Evolutionary conservation across 371 early-diverging fungal genomes (phyloP).

Genomic region (Lichtheimia corymbifera): DNA sequence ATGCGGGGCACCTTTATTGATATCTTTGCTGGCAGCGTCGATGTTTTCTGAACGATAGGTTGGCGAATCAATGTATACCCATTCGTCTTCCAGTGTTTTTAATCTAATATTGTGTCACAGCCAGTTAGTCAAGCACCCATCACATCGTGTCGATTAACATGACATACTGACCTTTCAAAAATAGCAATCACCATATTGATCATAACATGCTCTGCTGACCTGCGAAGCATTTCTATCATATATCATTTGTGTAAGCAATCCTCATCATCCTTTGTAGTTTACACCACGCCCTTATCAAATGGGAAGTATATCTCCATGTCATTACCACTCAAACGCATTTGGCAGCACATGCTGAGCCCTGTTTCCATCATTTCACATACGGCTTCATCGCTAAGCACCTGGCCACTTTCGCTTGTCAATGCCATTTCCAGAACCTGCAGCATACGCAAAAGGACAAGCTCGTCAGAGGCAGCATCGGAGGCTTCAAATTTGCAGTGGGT

Average conservation of each 20-base stretch:
- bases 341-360: conserved; percentile 94
- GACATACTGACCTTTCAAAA: conserved; percentile 59
- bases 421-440: conserved; percentile 79
- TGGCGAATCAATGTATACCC: conserved; percentile 41
- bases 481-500: conserved; percentile 96
- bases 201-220: conserved; percentile 83
- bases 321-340: conserved; percentile 85
- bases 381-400: conserved; percentile 82
- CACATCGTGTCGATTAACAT: not conserved
- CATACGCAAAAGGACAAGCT: conserved; percentile 88
- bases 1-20: conserved; percentile 24
- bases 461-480: conserved; percentile 90
- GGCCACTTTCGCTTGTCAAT: conserved; percentile 67
- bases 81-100: conserved; percentile 45
- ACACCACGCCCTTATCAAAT: not conserved
- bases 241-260: conserved; percentile 3
- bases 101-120: conserved; percentile 19
- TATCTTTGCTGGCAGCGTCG: conserved; percentile 3
- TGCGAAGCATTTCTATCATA: conserved; percentile 69
- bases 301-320: too few relatives aligned
- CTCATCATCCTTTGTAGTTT: conserved; percentile 15
- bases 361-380: conserved; percentile 97
- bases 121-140: not conserved
- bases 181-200: conserved; percentile 72
- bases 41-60: conserved; percentile 5